phyloP scores from a whole-genome alignment of 805 yeast genomes.

The Zygosaccharomyces gambellarensis region DNA sequence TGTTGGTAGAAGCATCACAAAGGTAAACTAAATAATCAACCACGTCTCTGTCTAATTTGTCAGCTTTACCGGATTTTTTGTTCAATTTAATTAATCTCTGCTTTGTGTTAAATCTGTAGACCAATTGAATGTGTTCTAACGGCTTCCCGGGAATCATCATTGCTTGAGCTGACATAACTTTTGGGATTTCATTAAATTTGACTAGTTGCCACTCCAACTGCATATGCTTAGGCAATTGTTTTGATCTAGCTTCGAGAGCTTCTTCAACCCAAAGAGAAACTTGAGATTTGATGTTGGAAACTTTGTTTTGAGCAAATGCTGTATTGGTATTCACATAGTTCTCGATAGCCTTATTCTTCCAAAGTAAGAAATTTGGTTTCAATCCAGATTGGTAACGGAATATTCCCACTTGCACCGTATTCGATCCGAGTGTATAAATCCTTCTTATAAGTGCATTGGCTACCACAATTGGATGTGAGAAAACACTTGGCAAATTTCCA shows the following conservation, averaged over 20 bases:
- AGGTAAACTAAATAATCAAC: constrained; percentile 58
- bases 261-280: constrained; percentile 61
- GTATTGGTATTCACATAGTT: constrained; percentile 71
- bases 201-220: constrained; percentile 72
- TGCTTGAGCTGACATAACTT: constrained; percentile 64
- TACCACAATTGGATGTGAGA: constrained; percentile 40
- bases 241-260: constrained; percentile 49
- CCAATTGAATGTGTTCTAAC: constrained; percentile 51
- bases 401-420: constrained; percentile 62
- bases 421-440: constrained; percentile 57
- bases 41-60: constrained; percentile 48
- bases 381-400: constrained; percentile 64
- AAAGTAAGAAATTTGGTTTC: constrained; percentile 63
- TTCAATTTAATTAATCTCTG: constrained; percentile 53
- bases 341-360: constrained; percentile 85
- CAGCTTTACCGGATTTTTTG: constrained; percentile 41
- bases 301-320: constrained; percentile 62
- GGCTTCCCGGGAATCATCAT: constrained; percentile 56
- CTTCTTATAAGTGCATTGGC: constrained; percentile 52
- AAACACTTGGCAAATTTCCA: constrained; percentile 41
- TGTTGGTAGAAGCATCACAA: constrained; percentile 56
- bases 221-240: constrained; percentile 51
- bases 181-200: constrained; percentile 66
- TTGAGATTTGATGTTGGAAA: constrained; percentile 42
- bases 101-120: constrained; percentile 57